Evolutionary conservation across 495 filamentous ascomycete species (phyloP).

Genomic region (Haplographium delicatum): DNA sequence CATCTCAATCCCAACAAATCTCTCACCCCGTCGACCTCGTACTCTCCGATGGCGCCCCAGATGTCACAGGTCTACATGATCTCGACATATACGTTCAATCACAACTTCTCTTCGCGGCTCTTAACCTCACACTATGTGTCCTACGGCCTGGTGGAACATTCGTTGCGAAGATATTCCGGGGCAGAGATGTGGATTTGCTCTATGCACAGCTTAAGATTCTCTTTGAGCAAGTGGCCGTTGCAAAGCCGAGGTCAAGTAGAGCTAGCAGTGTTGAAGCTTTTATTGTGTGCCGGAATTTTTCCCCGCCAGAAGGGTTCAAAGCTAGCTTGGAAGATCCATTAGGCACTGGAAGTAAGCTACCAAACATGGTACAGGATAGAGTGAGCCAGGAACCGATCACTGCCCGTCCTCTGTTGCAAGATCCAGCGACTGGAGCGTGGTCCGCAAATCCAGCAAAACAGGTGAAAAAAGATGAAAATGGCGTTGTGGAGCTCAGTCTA

Average conservation of each 20-base stretch:
- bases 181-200: slow-evolving; percentile 84
- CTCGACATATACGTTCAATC: slow-evolving; percentile 97
- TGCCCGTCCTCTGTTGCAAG: slow-evolving; percentile 34
- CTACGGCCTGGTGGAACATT: slow-evolving; percentile 91
- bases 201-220: slow-evolving; percentile 89
- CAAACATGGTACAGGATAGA: slow-evolving; percentile 34
- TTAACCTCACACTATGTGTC: slow-evolving; percentile 88
- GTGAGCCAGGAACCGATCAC: slow-evolving; percentile 33
- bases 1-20: slow-evolving; percentile 41
- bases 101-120: slow-evolving; percentile 86
- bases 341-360: slow-evolving; percentile 49
- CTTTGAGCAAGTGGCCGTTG: slow-evolving; percentile 80
- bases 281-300: slow-evolving; percentile 87
- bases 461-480: slow-evolving; percentile 40
- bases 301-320: slow-evolving; percentile 54
- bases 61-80: slow-evolving; percentile 95
- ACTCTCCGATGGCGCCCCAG: slow-evolving; percentile 89
- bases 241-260: slow-evolving; percentile 86
- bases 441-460: slow-evolving; percentile 16
- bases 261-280: slow-evolving; percentile 96
- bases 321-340: slow-evolving; percentile 64
- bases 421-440: slow-evolving; percentile 38
- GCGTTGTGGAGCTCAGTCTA: slow-evolving; percentile 56
- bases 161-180: slow-evolving; percentile 95
- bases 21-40: slow-evolving; percentile 82